Percentiles rank a stretch among this genome's conserved stretches.
These are phyloP conservation scores for Myriosclerotinia curreyana DNA, from an alignment of 2,329 filamentous ascomycete genomes.

Conservation along the genomic window DNA sequence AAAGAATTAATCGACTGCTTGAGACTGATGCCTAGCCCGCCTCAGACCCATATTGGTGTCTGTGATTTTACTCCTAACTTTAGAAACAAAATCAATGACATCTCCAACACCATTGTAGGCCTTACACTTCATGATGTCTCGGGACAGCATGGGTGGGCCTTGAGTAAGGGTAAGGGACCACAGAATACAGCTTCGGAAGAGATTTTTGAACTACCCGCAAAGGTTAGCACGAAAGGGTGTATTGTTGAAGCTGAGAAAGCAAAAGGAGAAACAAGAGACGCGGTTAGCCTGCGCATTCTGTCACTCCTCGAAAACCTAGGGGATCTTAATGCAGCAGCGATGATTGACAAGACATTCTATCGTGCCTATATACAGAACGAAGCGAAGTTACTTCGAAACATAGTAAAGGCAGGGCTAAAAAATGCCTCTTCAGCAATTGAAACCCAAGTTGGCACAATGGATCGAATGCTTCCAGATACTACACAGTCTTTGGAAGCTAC, in stretches of 20 bases:
- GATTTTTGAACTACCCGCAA: slow-evolving; percentile 20
- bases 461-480: neutral
- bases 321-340: slow-evolving; percentile 46
- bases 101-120: slow-evolving; percentile 51
- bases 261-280: slow-evolving; percentile 2
- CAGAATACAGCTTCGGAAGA: slow-evolving; percentile 16
- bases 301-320: slow-evolving; percentile 42
- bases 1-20: slow-evolving; percentile 47
- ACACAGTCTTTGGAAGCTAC: slow-evolving; percentile 8
- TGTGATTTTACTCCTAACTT: slow-evolving; percentile 52
- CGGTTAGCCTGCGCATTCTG: slow-evolving; percentile 44
- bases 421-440: slow-evolving; percentile 20
- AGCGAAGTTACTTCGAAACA: slow-evolving; percentile 39
- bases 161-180: slow-evolving; percentile 42
- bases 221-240: slow-evolving; percentile 16
- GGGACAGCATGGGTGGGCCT: slow-evolving; percentile 49
- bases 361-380: slow-evolving; percentile 48
- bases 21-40: slow-evolving; percentile 46
- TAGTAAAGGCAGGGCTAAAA: slow-evolving; percentile 33
- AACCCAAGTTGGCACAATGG: slow-evolving; percentile 15
- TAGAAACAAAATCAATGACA: slow-evolving; percentile 48
- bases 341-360: slow-evolving; percentile 46
- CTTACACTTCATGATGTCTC: slow-evolving; percentile 50
- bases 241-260: slow-evolving; percentile 28
- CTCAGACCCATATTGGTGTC: slow-evolving; percentile 44